Base-by-base conservation (phyloP, 331 rosid species). In the Pyracantha coccinea region DNA sequence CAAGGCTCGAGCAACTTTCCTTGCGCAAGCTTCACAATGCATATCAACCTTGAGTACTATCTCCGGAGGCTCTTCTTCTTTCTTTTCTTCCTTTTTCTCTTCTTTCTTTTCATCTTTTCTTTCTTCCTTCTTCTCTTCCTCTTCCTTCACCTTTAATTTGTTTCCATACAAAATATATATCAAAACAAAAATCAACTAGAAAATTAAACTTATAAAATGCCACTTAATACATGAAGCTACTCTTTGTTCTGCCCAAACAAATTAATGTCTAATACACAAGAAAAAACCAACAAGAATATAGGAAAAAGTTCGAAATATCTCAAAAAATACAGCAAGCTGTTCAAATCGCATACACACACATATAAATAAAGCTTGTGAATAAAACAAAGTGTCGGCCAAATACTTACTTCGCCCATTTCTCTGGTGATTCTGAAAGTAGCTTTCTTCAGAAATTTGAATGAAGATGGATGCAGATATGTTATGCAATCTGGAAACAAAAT, bases 1-100 rank as follows among this genome's bases (percentile, higher is more conserved):
- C 64, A 94, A 81, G 47, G 97, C 88, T 81, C 88, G 81, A n/a
- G 97, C 93, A 47, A 88, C 91, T 86, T 94, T 94, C 82, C 96
- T 84, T 45, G 96, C 97, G 73, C 97, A 92, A 17, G 97, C 99
- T 84, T 90, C 88, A 81, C 97, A 94, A 80, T 94, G 99, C 99
- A 92, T 94, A 81, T 92, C 96, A 27, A 94, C 97, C 75, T 94
- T 94, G 69, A 94, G 88, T 0, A 94, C 89, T 68, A 94, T 94
- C 80, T 86, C 93, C 28, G 84, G 82, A 25, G 90, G 78, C 60
- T 68, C 81, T 55, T 88, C 90, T 57, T 82, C 83, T 17, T 89
- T 83, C 53, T 82, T 74, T 33, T 77, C 81, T 25, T 82, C 83
- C 54, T 69, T 77, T 4, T 80, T 84, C 80, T 82, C 78, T 71